A percentile compares a stretch with the other conserved stretches of the same genome.
These are phyloP conservation scores for Akanthomyces muscarius DNA, from an alignment of 2,329 filamentous ascomycete genomes.

Conservation along the genomic window DNA sequence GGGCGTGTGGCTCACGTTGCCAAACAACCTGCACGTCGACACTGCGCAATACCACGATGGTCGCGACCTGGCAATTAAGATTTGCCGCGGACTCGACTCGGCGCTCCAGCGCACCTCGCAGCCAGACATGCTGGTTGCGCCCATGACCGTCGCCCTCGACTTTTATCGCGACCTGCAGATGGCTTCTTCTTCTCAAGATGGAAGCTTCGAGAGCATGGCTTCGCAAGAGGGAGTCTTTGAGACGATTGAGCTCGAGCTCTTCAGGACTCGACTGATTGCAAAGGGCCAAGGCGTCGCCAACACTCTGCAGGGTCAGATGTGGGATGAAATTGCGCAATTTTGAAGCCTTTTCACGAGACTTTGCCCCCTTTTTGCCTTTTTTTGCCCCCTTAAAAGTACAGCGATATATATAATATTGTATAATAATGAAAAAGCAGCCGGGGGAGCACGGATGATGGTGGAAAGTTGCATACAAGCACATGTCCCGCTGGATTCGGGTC, in stretches of 20 bases:
- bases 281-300: constrained; percentile 41
- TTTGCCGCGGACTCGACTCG: constrained; percentile 50
- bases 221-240: constrained; percentile 42
- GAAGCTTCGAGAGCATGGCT: constrained; percentile 37
- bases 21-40: constrained; percentile 38
- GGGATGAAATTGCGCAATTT: constrained; percentile 33
- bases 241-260: constrained; percentile 43
- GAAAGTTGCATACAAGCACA: not conserved
- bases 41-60: constrained; percentile 41
- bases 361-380: not conserved
- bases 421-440: not conserved
- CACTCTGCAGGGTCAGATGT: constrained; percentile 36
- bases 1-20: constrained; percentile 37
- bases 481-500: constrained; percentile 6
- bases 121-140: constrained; percentile 43
- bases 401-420: constrained; percentile 6
- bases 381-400: not conserved
- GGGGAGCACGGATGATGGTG: not conserved
- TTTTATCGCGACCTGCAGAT: constrained; percentile 39
- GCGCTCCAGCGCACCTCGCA: constrained; percentile 41
- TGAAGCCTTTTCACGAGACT: not conserved
- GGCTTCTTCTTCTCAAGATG: constrained; percentile 35
- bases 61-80: constrained; percentile 42
- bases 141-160: constrained; percentile 40
- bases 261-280: constrained; percentile 34